Evolutionary conservation across 2,329 filamentous ascomycete genomes (phyloP), one percentile per base, ranked within the genome.

Genomic region (Plenodomus biglobosus): DNA sequence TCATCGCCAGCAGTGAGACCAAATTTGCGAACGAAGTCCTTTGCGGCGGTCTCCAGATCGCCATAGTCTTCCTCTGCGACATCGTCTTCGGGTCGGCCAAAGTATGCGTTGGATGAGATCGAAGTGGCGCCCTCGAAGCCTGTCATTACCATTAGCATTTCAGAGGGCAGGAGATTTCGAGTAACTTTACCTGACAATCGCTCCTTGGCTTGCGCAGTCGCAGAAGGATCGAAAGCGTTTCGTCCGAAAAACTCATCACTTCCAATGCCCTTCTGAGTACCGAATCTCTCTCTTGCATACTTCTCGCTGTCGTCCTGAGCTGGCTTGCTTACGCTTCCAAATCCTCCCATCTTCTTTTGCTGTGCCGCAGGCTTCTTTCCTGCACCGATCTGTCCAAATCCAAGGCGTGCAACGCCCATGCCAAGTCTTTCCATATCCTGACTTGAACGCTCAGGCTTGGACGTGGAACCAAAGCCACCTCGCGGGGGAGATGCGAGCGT

Each of bases 241-340:
- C 94, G 92, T 65, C 92, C 91, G 69, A 99, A 99, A 80, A 95
- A 99, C 71, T 99, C 94, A 71, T 99, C 94, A 0, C 92, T 96
- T 0, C 91, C 96, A 60, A 99, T 99, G 61, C 89, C 89, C 79
- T 97, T 97, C 72, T 99, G 94, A 37, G 75, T 75, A 52, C 92
- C 92, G 66, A 99, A 99, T 73, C 96, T 96, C 66, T 83, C 78
- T 64, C 89, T 88, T 5, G 92, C 90, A 68, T 90, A 95, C 66
- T 84, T 85, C 65, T 96, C 85, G 45, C 87, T 85, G 48, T 96
- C 90, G 40, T 84, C 82, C 79, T 62, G 67, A 5, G 83, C 75
- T 22, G 86, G 80, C 73, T 88, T 91, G 69, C 88, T 84, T 19
- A 92, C 86, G 40, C 90, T 90, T 30, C 94, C 94, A 68, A 99